phyloP scores from a whole-genome alignment of 257 asterid genomes.

The Paraleonurus japonicus region DNA sequence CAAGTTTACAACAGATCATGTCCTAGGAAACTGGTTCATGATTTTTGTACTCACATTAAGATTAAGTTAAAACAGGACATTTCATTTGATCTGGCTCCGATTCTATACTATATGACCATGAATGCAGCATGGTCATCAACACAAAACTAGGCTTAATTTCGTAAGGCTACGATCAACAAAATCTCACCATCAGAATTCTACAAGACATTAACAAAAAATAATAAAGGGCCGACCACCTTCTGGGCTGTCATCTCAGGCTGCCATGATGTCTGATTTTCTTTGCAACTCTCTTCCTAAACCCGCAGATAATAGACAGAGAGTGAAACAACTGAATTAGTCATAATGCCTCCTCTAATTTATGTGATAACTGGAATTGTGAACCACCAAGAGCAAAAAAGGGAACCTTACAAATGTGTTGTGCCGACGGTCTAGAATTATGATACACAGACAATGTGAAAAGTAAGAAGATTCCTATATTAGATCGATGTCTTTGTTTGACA shows the following conservation, averaged over 20 bases:
- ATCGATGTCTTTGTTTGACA: not conserved
- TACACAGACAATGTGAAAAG: not conserved
- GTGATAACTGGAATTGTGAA: no score
- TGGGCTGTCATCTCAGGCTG: constrained; percentile 35
- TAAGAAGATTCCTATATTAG: not conserved
- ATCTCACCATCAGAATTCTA: not conserved
- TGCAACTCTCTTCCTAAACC: no score
- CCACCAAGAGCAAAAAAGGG: no score
- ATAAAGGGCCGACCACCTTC: constrained; percentile 21
- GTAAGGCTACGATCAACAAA: not conserved
- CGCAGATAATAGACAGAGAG: no score
- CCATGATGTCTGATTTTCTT: constrained; percentile 41
- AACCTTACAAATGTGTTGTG: no score
- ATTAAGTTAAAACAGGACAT: not conserved
- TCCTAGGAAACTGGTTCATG: not conserved
- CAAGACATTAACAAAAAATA: not conserved
- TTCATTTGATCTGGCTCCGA: no score
- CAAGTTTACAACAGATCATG: no score
- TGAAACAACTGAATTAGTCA: no score
- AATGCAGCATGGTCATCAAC: no score
- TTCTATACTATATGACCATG: no score
- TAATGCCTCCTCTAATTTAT: no score
- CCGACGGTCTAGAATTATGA: no score
- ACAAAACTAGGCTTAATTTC: not conserved
- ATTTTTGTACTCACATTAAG: not conserved